Evolutionary conservation across 305 asterid species (phyloP).

Genomic region (Fraxinus floribunda): DNA sequence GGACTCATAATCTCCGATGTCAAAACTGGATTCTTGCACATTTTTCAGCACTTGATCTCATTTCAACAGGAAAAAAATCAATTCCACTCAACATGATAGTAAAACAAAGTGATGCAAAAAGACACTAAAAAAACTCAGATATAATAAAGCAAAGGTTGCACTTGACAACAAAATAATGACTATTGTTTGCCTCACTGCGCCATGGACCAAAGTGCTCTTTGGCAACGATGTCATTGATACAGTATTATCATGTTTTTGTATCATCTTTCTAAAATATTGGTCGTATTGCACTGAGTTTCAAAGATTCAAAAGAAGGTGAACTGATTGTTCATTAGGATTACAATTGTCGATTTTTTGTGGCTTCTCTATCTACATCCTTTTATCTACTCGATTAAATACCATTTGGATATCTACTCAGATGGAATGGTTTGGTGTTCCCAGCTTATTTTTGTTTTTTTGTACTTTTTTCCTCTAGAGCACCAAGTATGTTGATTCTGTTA

Average conservation of each 20-base stretch:
- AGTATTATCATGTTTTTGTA: background rate
- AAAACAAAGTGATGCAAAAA: background rate
- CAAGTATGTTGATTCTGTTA: background rate
- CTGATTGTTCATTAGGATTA: conserved; percentile 12
- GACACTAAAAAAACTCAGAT: background rate
- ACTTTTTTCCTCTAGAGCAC: conserved; percentile 12
- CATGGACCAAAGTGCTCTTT: background rate
- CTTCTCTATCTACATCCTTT: background rate
- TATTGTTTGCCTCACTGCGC: background rate
- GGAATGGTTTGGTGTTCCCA: conserved; percentile 8
- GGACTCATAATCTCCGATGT: background rate
- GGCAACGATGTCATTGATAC: background rate
- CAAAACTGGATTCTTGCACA: background rate
- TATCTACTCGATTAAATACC: background rate
- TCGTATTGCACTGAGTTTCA: background rate
- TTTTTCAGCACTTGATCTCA: background rate
- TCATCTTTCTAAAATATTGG: background rate
- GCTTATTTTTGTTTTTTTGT: conserved; percentile 3
- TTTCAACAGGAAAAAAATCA: background rate
- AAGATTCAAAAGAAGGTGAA: background rate
- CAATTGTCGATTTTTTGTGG: background rate
- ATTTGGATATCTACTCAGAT: background rate
- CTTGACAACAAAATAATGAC: background rate
- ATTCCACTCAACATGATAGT: background rate
- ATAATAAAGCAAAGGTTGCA: background rate